Percentiles rank a stretch among this genome's conserved stretches.
Conservation (phyloP, 1,284 basidiomycete species). For the Cutaneotrichosporon sp. region DNA sequence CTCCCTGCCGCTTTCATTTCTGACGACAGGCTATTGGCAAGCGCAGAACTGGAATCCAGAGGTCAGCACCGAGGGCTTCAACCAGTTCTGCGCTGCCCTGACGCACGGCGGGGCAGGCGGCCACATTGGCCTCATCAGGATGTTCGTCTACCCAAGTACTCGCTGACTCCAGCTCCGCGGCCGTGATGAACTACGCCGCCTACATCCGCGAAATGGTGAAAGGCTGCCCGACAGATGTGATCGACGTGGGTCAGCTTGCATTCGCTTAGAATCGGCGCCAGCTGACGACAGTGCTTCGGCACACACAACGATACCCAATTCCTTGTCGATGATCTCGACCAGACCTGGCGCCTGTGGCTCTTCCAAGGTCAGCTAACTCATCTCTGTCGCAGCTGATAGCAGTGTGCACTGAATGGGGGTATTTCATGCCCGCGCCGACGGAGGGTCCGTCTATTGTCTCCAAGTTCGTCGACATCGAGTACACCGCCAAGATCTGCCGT, state of each 20-base stretch:
- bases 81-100: slow-evolving; percentile 61
- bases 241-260: slow-evolving; percentile 3
- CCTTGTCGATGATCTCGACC: slow-evolving; percentile 58
- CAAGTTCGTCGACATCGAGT: slow-evolving; percentile 66
- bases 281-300: slow-evolving; percentile 69
- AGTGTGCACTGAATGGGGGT: slow-evolving; percentile 87
- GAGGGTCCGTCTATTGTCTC: slow-evolving; percentile 40
- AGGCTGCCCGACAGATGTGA: slow-evolving; percentile 55
- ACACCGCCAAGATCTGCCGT: slow-evolving; percentile 72
- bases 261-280: not conserved
- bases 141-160: slow-evolving; percentile 37
- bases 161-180: slow-evolving; percentile 42
- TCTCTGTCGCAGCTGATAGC: slow-evolving; percentile 1
- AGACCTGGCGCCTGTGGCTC: slow-evolving; percentile 78
- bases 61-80: slow-evolving; percentile 36
- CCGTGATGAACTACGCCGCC: slow-evolving; percentile 67
- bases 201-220: slow-evolving; percentile 69
- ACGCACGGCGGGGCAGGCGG: slow-evolving; percentile 40
- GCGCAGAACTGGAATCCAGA: slow-evolving; percentile 68
- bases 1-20: not conserved
- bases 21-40: slow-evolving; percentile 54
- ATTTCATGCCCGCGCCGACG: slow-evolving; percentile 56
- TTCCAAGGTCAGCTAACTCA: slow-evolving; percentile 58
- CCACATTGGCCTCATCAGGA: slow-evolving; percentile 29
- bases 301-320: slow-evolving; percentile 67